Base-by-base conservation (phyloP, 73 alveolate species). In the Blepharisma stoltei region DNA sequence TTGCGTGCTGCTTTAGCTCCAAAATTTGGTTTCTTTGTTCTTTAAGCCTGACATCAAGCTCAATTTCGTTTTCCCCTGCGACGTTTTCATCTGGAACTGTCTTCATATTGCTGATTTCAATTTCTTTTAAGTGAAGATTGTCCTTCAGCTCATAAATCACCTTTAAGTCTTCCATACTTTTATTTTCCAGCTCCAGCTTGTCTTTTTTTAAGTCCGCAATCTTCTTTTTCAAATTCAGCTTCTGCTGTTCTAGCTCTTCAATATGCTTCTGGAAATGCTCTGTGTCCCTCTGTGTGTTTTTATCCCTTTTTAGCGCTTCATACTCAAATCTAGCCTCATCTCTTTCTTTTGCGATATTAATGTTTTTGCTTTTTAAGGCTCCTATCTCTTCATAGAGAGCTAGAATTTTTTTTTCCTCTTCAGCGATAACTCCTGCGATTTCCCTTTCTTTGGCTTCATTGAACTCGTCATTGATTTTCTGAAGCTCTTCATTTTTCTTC, bases 401-500 rank as follows among this genome's bases (percentile, higher is more conserved):
- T 25, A 20, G 48, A 20, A n/a, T 14, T 60, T 60, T 60, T 60
- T 60, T 38, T 18, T 60, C 73, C 23, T 60, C 73, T 60, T 25
- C 23, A 14, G 14, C 23, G 2, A 25, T 60, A 20, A 60, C 23
- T 14, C 14, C 46, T 60, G 18, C 18, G 38, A 60, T 20, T 20
- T 60, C 73, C 4, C 45, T n/a, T 14, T 25, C 11, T 25, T 60
- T 60, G 18, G 73, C 14, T 2, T 60, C 73, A 25, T 20, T 60
- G 46, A 20, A 25, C 49, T 60, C 73, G 2, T 60, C 73, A 25
- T 60, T 60, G 14, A 14, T 14, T 25, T 60, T 60, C 45, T 60
- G 73, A 60, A 60, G 73, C 11, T 60, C 73, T 60, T 60, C 73
- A 60, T 60, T 60, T n/a, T 18, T 18, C 46, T 60, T 60, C 23